Percentiles rank a stretch among this genome's conserved stretches.
These are phyloP conservation scores for Peronospora destructor DNA, from an alignment of 352 stramenopile genomes.

Conservation along the genomic window DNA sequence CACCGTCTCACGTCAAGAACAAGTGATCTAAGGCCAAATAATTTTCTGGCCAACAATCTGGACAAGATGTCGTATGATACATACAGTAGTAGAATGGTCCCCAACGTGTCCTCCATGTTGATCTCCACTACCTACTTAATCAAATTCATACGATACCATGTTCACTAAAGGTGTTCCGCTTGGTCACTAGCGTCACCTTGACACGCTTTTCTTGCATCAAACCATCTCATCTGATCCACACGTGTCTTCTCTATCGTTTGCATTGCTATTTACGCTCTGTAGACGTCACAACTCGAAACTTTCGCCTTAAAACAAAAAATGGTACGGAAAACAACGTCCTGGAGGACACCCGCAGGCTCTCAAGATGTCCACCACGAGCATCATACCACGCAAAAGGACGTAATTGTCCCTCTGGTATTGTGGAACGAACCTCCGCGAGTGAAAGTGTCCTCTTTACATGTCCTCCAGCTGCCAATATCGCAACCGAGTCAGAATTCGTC, in stretches of 20 bases:
- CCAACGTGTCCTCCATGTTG: not conserved
- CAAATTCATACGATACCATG: not conserved
- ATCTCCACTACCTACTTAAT: no score
- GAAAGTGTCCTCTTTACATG: constrained; percentile 48
- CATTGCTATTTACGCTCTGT: not conserved
- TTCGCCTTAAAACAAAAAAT: not conserved
- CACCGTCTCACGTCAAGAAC: constrained; percentile 60
- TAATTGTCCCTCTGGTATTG: constrained; percentile 63
- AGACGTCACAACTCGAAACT: not conserved
- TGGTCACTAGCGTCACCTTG: not conserved
- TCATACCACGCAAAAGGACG: constrained; percentile 26
- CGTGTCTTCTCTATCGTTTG: constrained; percentile 3
- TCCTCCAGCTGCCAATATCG: constrained; percentile 53
- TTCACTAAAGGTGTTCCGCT: not conserved
- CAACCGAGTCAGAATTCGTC: constrained; percentile 67
- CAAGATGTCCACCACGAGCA: constrained; percentile 9
- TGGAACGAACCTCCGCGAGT: constrained; percentile 54
- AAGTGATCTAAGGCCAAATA: constrained; percentile 21
- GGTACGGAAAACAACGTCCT: constrained; percentile 17
- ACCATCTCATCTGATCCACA: not conserved
- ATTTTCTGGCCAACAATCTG: not conserved
- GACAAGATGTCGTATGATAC: not conserved
- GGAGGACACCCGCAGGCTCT: constrained; percentile 12
- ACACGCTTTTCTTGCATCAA: not conserved
- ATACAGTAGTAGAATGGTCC: no score